Conservation (phyloP, 345 rosid species). For the Pugionium dolabratum region DNA sequence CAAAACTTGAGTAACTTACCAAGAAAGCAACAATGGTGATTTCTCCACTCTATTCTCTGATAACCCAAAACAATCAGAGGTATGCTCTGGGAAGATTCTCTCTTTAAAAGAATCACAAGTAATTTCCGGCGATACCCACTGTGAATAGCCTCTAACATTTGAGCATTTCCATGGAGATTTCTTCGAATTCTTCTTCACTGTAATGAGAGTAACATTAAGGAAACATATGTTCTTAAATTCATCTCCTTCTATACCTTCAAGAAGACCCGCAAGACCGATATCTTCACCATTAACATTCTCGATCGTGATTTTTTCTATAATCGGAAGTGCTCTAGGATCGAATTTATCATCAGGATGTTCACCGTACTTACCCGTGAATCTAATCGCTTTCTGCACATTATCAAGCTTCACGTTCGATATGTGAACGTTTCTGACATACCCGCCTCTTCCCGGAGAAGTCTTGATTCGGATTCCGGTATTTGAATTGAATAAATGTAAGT, state of each 20-base stretch:
- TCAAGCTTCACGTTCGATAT: conserved; percentile 62
- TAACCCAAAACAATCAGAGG: conserved; percentile 64
- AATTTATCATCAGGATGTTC: conserved; percentile 85
- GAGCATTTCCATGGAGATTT: conserved; percentile 81
- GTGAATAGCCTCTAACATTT: conserved; percentile 69
- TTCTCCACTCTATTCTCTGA: conserved; percentile 42
- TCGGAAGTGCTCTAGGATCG: conserved; percentile 75
- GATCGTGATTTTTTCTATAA: conserved; percentile 64
- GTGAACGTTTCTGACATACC: conserved; percentile 76
- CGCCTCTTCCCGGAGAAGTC: conserved; percentile 92
- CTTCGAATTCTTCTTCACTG: conserved; percentile 38
- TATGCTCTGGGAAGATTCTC: conserved; percentile 61
- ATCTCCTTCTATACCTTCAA: conserved; percentile 86
- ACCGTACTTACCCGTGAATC: conserved; percentile 68
- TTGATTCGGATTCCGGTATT: conserved; percentile 71
- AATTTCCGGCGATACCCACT: conserved; percentile 64
- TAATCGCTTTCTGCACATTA: conserved; percentile 63
- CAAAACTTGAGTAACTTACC: conserved; percentile 44
- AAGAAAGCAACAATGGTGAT: conserved; percentile 58
- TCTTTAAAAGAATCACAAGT: conserved; percentile 63
- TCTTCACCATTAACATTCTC: conserved; percentile 69
- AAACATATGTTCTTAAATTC: conserved; percentile 71
- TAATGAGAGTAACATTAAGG: conserved; percentile 53
- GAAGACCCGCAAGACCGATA: conserved; percentile 67
- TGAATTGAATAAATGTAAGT: conserved; percentile 61